Conservation (phyloP, 208 protist genomes). For the Strigomonas galati region DNA sequence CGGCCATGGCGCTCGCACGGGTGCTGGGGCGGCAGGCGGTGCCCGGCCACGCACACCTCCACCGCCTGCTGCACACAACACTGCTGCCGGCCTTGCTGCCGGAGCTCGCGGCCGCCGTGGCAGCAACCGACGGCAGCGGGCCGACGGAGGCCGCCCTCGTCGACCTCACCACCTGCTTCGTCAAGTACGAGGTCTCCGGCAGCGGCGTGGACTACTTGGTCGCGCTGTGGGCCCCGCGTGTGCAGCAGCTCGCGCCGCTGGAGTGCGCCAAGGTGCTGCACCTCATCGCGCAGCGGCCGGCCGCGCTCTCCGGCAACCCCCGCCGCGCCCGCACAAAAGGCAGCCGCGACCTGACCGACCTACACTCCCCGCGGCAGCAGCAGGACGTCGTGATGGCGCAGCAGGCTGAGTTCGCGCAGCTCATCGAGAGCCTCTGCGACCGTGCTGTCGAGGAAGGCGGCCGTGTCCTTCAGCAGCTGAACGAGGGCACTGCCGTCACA, state of each 20-base stretch:
- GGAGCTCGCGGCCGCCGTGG: conserved; percentile 21
- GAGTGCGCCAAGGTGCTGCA: conserved; percentile 18
- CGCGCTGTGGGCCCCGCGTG: conserved; percentile 39
- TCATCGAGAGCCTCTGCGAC: neutral
- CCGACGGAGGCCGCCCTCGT: conserved; percentile 23
- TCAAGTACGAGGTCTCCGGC: conserved; percentile 64
- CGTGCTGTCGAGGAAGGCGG: neutral
- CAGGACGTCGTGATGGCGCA: neutral
- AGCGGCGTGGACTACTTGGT: conserved; percentile 47
- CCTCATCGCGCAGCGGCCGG: conserved; percentile 12
- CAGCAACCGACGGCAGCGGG: neutral
- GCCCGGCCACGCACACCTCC: conserved; percentile 65
- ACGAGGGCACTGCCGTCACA: neutral
- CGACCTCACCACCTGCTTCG: conserved; percentile 41
- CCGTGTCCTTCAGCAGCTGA: neutral
- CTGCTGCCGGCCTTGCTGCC: conserved; percentile 51
- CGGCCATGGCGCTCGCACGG: conserved; percentile 43
- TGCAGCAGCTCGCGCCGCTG: neutral
- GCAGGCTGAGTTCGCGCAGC: neutral
- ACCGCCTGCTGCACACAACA: conserved; percentile 59
- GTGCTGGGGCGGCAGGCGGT: conserved; percentile 47
- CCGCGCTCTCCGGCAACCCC: neutral
- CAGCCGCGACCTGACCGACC: neutral
- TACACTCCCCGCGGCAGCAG: neutral
- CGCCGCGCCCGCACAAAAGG: conserved; percentile 1